phyloP scores from a whole-genome alignment of 2,329 filamentous ascomycete species.

The Sordariomycetes sp. region DNA sequence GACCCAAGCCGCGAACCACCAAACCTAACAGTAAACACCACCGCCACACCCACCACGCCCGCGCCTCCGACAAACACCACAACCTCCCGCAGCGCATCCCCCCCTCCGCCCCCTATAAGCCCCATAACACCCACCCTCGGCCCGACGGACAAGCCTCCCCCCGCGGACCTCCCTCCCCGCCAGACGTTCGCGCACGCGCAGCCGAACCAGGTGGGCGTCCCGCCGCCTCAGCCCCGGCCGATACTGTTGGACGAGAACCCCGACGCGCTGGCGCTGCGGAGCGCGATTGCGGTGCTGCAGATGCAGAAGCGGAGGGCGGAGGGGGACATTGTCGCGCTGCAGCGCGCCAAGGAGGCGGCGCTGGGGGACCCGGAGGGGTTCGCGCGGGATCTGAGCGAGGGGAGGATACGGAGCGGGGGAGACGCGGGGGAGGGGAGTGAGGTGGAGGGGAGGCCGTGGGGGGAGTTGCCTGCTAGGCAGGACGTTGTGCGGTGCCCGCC shows the following conservation, averaged over 20 bases:
- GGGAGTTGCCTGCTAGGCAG: slow-evolving; percentile 61
- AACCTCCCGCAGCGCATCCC: slow-evolving; percentile 24
- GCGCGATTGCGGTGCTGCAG: slow-evolving; percentile 76
- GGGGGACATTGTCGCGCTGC: slow-evolving; percentile 59
- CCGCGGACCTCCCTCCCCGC: slow-evolving; percentile 15
- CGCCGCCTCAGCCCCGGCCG: slow-evolving; percentile 34
- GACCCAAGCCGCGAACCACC: not conserved
- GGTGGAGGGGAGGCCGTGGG: slow-evolving; percentile 30
- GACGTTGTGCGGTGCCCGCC: slow-evolving; percentile 75
- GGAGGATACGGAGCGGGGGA: slow-evolving; percentile 36
- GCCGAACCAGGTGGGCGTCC: slow-evolving; percentile 23
- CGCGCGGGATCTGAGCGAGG: slow-evolving; percentile 49
- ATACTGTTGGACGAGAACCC: slow-evolving; percentile 55
- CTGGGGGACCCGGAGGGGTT: slow-evolving; percentile 61
- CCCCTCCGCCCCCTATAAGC: slow-evolving; percentile 35
- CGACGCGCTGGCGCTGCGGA: slow-evolving; percentile 76
- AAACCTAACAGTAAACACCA: slow-evolving; percentile 2
- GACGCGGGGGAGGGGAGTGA: slow-evolving; percentile 12
- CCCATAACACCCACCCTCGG: slow-evolving; percentile 38
- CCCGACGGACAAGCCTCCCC: slow-evolving; percentile 16
- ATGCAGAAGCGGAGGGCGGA: slow-evolving; percentile 69
- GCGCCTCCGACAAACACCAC: slow-evolving; percentile 4
- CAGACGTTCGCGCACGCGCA: slow-evolving; percentile 32
- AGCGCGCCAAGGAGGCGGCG: slow-evolving; percentile 57
- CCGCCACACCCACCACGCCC: not conserved